Evolutionary conservation across 441 rosid genomes (phyloP).

Genomic region (Erodium chrysanthum): DNA sequence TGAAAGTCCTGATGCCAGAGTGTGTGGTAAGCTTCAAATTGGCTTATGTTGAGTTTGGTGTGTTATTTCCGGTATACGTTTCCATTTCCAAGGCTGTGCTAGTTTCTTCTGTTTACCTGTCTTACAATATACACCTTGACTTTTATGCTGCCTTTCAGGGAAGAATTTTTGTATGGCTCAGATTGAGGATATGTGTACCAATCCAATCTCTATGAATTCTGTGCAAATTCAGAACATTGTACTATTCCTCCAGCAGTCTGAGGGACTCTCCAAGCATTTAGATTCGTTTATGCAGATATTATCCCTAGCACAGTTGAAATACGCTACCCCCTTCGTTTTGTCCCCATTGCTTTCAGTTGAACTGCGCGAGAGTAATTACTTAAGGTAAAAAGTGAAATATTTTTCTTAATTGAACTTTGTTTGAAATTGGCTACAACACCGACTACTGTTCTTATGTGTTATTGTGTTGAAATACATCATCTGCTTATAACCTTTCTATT

Average conservation of each 20-base stretch:
- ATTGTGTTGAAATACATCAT: conserved; percentile 11
- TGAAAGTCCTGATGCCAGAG: conserved; percentile 40
- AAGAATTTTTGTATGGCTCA: conserved; percentile 58
- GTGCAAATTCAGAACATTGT: conserved; percentile 59
- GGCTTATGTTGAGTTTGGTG: conserved; percentile 1
- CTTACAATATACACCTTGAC: neutral
- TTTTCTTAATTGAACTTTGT: conserved; percentile 8
- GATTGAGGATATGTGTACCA: conserved; percentile 51
- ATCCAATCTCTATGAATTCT: conserved; percentile 47
- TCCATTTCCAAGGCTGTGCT: neutral
- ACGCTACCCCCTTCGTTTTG: conserved; percentile 43
- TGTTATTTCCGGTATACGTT: neutral
- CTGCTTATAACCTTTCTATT: conserved; percentile 5
- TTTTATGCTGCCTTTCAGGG: conserved; percentile 32
- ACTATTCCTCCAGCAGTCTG: conserved; percentile 69
- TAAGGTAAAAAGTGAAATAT: conserved; percentile 17
- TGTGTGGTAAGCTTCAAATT: conserved; percentile 36
- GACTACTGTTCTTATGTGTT: neutral
- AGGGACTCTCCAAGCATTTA: conserved; percentile 56
- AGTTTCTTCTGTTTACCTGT: neutral
- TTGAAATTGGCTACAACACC: conserved; percentile 4
- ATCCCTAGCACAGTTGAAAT: conserved; percentile 52
- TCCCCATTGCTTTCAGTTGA: conserved; percentile 58
- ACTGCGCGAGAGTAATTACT: conserved; percentile 39
- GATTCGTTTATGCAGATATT: conserved; percentile 61